Base-by-base conservation (phyloP, 2,329 filamentous ascomycete genomes). In the Mycosphaerella arachidis region DNA sequence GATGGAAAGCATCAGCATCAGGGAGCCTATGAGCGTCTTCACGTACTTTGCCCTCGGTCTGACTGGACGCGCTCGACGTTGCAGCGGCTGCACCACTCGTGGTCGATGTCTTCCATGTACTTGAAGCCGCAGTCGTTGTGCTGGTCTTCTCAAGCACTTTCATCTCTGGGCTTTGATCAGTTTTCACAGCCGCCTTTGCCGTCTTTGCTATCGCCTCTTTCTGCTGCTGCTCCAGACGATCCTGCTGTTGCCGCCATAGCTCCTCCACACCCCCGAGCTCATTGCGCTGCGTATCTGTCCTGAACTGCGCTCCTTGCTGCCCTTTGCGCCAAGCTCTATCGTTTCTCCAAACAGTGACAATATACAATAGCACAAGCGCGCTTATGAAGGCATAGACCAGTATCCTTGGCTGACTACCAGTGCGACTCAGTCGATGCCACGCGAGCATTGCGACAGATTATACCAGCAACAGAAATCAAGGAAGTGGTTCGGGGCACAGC, bases 1-100 rank as follows among this genome's bases (percentile, higher is more conserved):
- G 16, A 9, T 37, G 45, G 35, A 63, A 63, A 10, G 46, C 55
- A 43, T 63, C 61, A 9, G 61, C 48, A 33, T 57, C 20, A 9
- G 46, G 16, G 16, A 63, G 27, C 37, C 50, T 55, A 33, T 63
- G 59, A 4, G 56, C 59, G 31, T 61, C 40, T 9, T 60, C 30
- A 24, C 48, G 56, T 4, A 56, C 33, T 30, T 27, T 27, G 20
- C 46, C 45, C 16, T 6, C 10, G 13, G 16, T 48, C 24, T 48
- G 45, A 3, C 13, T 48, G 9, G n/a, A 27, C n/a, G 45, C 5
- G 10, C 13, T 27, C 45, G 45, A 12, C 12, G 24, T 20, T 27
- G 45, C 45, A 20, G 45, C 13, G 4, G 7, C 12, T 48, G 45
- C 29, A 13, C 16, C 9, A 27, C 24, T 30, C 24, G 18, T 6